Evolutionary conservation across 208 protist species (phyloP).

Genomic region (Porcisia hertigi): DNA sequence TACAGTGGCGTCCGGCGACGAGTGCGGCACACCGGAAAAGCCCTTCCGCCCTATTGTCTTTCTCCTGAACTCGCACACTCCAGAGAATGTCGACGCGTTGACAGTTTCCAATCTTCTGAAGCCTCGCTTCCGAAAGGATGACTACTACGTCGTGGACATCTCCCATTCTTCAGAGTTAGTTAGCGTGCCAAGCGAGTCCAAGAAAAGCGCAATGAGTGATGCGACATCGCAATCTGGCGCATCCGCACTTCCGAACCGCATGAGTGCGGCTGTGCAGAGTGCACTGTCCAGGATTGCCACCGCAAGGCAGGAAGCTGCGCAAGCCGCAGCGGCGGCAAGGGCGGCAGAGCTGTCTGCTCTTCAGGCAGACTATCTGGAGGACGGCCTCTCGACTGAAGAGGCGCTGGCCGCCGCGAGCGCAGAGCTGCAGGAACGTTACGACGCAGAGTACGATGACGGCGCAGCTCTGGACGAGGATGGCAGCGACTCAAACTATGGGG

Average conservation of each 20-base stretch:
- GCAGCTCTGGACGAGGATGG: slow-evolving; percentile 26
- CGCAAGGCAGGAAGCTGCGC: slow-evolving; percentile 39
- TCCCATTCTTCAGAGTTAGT: slow-evolving; percentile 6
- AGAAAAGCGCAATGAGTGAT: not conserved
- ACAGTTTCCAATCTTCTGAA: slow-evolving; percentile 22
- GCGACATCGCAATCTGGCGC: not conserved
- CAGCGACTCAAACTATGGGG: not conserved
- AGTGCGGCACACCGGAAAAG: not conserved
- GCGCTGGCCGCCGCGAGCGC: slow-evolving; percentile 46
- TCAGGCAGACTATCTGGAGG: slow-evolving; percentile 67
- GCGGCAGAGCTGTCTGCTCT: slow-evolving; percentile 34
- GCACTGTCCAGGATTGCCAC: slow-evolving; percentile 61
- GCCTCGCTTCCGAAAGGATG: slow-evolving; percentile 16
- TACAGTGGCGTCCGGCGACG: not conserved
- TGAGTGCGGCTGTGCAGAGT: slow-evolving; percentile 21
- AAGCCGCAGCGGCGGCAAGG: slow-evolving; percentile 28
- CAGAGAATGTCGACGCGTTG: slow-evolving; percentile 23
- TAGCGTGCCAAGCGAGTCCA: slow-evolving; percentile 6
- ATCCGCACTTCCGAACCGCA: not conserved
- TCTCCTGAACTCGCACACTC: slow-evolving; percentile 21
- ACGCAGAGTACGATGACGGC: slow-evolving; percentile 29
- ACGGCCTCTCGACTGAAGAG: slow-evolving; percentile 59
- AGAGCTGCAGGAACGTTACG: slow-evolving; percentile 39
- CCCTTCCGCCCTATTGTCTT: slow-evolving; percentile 26
- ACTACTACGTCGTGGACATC: slow-evolving; percentile 28